These are phyloP conservation scores for Kodamaea jinghongensis DNA, from an alignment of 805 yeast genomes.

Conservation along the genomic window DNA sequence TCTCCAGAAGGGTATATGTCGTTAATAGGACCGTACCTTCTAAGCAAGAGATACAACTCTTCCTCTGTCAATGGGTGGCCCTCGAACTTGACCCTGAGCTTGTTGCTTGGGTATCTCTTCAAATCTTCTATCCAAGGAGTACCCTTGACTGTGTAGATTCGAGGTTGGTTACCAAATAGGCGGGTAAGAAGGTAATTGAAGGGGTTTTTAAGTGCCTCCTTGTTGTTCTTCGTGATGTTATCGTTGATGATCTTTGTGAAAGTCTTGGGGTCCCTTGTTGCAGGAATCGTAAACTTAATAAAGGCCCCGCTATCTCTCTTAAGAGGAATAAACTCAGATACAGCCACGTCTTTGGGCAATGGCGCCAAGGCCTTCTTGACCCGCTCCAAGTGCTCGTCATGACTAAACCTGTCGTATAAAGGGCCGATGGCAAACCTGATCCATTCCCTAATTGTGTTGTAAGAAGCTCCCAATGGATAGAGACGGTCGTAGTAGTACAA, in stretches of 20 bases:
- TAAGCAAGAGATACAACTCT: slow-evolving; percentile 71
- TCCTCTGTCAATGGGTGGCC: slow-evolving; percentile 80
- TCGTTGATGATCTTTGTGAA: slow-evolving; percentile 51
- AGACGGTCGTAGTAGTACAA: slow-evolving; percentile 38
- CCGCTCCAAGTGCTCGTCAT: slow-evolving; percentile 17
- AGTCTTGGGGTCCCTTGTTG: slow-evolving; percentile 45
- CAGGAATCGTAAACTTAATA: slow-evolving; percentile 69
- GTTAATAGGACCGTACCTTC: slow-evolving; percentile 81
- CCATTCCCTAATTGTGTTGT: slow-evolving; percentile 20
- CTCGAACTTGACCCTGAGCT: slow-evolving; percentile 65
- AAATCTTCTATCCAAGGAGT: slow-evolving; percentile 96
- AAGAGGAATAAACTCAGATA: slow-evolving; percentile 65
- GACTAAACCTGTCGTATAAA: slow-evolving; percentile 11
- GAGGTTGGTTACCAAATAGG: slow-evolving; percentile 35
- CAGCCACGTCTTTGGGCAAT: slow-evolving; percentile 32
- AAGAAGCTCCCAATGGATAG: slow-evolving; percentile 30
- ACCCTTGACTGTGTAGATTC: slow-evolving; percentile 78
- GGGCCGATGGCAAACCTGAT: slow-evolving; percentile 19
- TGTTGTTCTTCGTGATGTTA: slow-evolving; percentile 35
- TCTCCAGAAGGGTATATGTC: slow-evolving; percentile 65
- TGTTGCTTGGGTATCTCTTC: slow-evolving; percentile 66
- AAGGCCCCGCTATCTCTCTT: slow-evolving; percentile 92
- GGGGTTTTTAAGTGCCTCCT: slow-evolving; percentile 9
- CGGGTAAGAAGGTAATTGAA: slow-evolving; percentile 11
- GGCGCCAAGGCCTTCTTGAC: slow-evolving; percentile 23